Evolutionary conservation across 768 basidiomycete genomes (phyloP), one percentile per base, ranked within the genome.

Genomic region (Panaeolus papilionaceus): DNA sequence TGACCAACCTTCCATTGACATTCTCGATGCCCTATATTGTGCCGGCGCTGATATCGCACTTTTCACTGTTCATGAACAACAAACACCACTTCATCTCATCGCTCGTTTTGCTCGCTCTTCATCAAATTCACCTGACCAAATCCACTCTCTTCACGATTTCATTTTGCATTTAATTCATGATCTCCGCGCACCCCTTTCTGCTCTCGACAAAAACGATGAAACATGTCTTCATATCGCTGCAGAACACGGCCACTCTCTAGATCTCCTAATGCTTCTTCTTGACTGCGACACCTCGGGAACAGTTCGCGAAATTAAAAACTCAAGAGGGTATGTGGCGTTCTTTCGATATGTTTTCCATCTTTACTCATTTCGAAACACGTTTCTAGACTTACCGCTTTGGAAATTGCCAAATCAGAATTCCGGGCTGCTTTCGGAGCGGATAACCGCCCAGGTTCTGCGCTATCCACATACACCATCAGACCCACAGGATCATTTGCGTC

Each of bases 161-260:
- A 80, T 86, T 75, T 76, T 86, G 70, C 92, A 93, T 76, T 85
- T 93, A 66, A 83, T 93, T 42, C 81, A 82, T 66, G 89, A 92
- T 73, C 86, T 93, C 38, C 87, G 85, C 38, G 89, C 90, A 6
- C 92, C 92, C 0, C 75, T 94, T 47, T 82, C 86, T 37, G 90
- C 92, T 20, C 79, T 82, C 58, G 91, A 93, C 76, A 85, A 79
- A 69, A 77, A 89, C 64, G 87, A 88, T 70, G 92, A 94, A 73
- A 93, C 92, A 3, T 92, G 91, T 80, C 82, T 94, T 62, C 92
- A 94, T 80, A 80, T 92, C 68, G 92, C 92, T 61, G 92, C 92
- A 12, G 91, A 92, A 72, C 86, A 87, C 70, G 92, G 92, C 58
- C 80, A 84, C 65, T 91, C 85, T 76, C 78, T 88, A 20, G 88